These are phyloP conservation scores for Neoboletus subvelutipes DNA, from an alignment of 768 basidiomycete species.

Conservation along the genomic window DNA sequence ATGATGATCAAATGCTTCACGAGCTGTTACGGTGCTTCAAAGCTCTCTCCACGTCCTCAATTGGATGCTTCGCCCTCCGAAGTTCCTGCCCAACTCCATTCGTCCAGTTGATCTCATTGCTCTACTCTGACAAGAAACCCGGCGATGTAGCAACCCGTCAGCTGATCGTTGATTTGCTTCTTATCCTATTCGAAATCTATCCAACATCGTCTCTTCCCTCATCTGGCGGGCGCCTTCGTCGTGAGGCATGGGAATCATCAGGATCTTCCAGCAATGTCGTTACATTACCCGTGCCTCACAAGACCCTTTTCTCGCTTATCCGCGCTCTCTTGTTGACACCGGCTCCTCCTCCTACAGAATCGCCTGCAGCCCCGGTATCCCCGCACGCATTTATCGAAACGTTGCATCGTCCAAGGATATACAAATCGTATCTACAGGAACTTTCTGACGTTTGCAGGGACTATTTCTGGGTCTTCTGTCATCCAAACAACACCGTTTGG, in stretches of 20 bases:
- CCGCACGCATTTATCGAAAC: constrained; percentile 82
- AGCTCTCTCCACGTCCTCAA: constrained; percentile 84
- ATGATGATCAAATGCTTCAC: constrained; percentile 91
- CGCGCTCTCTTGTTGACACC: constrained; percentile 74
- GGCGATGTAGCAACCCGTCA: constrained; percentile 90
- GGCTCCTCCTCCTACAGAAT: constrained; percentile 63
- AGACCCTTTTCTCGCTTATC: constrained; percentile 69
- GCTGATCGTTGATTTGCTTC: constrained; percentile 84
- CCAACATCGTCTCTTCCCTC: constrained; percentile 68
- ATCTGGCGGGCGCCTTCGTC: constrained; percentile 36
- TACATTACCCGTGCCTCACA: constrained; percentile 71
- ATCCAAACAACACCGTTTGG: constrained; percentile 93
- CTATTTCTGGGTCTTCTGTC: constrained; percentile 97
- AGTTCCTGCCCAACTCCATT: constrained; percentile 88
- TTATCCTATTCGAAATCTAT: constrained; percentile 88
- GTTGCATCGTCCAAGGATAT: constrained; percentile 66
- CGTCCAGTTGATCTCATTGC: constrained; percentile 72
- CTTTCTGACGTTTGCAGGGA: constrained; percentile 89
- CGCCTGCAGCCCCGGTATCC: constrained; percentile 57
- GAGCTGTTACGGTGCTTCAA: constrained; percentile 93
- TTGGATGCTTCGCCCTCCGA: constrained; percentile 89
- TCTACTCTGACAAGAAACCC: constrained; percentile 98
- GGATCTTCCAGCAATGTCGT: constrained; percentile 50
- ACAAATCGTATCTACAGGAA: constrained; percentile 80
- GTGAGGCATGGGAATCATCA: constrained; percentile 59